Percentiles rank a stretch among this genome's conserved stretches.
Conservation (phyloP, 2,329 filamentous ascomycete species). For the Penicillium occitanis region DNA sequence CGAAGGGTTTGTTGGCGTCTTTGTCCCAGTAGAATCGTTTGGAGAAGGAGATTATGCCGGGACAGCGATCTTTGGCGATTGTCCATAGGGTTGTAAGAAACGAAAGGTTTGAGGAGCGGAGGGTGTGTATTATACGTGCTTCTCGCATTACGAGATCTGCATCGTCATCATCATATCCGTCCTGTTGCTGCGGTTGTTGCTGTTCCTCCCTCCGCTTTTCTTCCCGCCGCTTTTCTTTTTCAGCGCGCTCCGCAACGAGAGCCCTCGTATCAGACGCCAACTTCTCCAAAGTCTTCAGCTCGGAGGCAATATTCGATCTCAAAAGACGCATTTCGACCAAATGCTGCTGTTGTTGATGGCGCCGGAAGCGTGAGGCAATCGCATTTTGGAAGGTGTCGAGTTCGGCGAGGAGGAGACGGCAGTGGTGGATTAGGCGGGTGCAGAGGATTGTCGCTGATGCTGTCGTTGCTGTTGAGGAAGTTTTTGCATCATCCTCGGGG, state of each 20-base stretch:
- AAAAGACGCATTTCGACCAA: conserved; percentile 53
- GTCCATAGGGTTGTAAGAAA: conserved; percentile 66
- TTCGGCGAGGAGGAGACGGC: conserved; percentile 45
- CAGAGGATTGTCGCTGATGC: conserved; percentile 25
- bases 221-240: background rate
- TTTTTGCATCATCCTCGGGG: background rate
- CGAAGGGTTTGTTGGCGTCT: conserved; percentile 3
- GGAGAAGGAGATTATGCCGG: conserved; percentile 57
- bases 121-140: conserved; percentile 51
- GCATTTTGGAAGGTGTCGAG: conserved; percentile 47
- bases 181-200: background rate
- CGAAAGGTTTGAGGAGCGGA: conserved; percentile 65
- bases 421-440: conserved; percentile 38
- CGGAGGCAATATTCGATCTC: conserved; percentile 48
- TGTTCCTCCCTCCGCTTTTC: background rate
- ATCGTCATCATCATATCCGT: conserved; percentile 27
- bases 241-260: background rate
- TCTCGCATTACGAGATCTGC: conserved; percentile 24
- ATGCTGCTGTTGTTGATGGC: conserved; percentile 38
- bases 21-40: conserved; percentile 55
- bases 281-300: conserved; percentile 50
- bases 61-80: conserved; percentile 56
- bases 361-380: conserved; percentile 42
- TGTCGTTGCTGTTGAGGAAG: background rate
- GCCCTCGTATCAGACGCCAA: conserved; percentile 33